phyloP scores from a whole-genome alignment of 2,329 filamentous ascomycete species.

The Aspergillus sp. region DNA sequence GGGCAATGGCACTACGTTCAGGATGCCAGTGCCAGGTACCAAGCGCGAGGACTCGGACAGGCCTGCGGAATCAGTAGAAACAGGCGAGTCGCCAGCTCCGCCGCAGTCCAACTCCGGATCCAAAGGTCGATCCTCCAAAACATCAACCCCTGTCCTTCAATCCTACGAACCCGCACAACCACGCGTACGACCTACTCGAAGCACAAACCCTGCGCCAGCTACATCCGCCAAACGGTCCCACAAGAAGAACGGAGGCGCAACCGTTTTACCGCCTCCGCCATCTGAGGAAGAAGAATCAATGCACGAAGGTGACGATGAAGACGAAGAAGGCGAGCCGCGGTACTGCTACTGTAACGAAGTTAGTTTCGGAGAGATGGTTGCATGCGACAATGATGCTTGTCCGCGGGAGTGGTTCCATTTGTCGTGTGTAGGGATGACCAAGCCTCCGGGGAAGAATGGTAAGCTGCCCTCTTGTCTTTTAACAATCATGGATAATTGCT shows the following conservation, averaged over 20 bases:
- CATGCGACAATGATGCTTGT: constrained; percentile 67
- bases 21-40: constrained; percentile 16
- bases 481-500: constrained; percentile 4
- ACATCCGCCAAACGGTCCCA: constrained; percentile 29
- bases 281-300: constrained; percentile 39
- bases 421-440: constrained; percentile 71
- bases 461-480: constrained; percentile 33
- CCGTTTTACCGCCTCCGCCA: constrained; percentile 21
- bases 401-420: constrained; percentile 77
- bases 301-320: constrained; percentile 52
- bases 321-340: constrained; percentile 62
- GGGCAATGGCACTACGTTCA: constrained; percentile 10
- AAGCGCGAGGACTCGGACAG: constrained; percentile 33
- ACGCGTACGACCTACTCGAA: constrained; percentile 30
- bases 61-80: constrained; percentile 23
- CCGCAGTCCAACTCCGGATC: constrained; percentile 7
- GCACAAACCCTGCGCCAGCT: constrained; percentile 24
- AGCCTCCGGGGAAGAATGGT: constrained; percentile 71
- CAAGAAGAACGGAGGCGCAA: constrained; percentile 26
- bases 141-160: constrained; percentile 33
- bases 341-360: constrained; percentile 77
- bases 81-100: constrained; percentile 25
- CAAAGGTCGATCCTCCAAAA: constrained; percentile 36
- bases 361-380: constrained; percentile 79
- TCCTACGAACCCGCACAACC: constrained; percentile 28